Conservation (phyloP, 225 moss, liverwort and hornwort species). For the Polytrichum formosum region DNA sequence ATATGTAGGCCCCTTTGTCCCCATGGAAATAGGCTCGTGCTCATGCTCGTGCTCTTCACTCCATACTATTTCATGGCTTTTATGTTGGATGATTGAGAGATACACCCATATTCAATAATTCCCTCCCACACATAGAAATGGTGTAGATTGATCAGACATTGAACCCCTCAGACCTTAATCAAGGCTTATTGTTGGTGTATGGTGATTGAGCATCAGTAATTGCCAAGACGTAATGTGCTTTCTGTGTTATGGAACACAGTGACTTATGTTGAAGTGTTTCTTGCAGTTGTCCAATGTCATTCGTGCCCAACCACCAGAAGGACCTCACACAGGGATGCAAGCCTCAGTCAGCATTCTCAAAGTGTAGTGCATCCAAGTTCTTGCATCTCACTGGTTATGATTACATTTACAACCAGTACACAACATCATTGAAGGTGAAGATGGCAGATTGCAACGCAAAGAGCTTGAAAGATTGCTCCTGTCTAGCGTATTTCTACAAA, state of each 20-base stretch:
- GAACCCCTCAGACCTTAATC: too few species aligned
- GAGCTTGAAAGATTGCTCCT: constrained; percentile 8
- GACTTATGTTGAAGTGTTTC: not conserved
- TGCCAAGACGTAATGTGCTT: too few species aligned
- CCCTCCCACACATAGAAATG: too few species aligned
- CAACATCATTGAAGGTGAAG: not conserved
- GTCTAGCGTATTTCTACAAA: constrained; percentile 20
- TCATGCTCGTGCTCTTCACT: too few species aligned
- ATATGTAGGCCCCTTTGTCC: too few species aligned
- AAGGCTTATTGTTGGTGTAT: too few species aligned
- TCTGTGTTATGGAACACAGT: not conserved
- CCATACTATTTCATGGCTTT: too few species aligned
- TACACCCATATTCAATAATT: too few species aligned
- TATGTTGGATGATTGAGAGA: too few species aligned
- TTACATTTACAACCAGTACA: constrained; percentile 28
- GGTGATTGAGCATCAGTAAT: too few species aligned
- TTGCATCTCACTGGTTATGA: constrained; percentile 14
- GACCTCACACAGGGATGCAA: constrained; percentile 31
- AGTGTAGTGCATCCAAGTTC: constrained; percentile 16
- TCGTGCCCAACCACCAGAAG: constrained; percentile 8
- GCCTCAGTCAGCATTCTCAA: constrained; percentile 6
- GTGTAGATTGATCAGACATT: too few species aligned
- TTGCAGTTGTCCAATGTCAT: constrained; percentile 20
- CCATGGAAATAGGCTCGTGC: too few species aligned
- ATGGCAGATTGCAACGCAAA: constrained; percentile 1